phyloP scores from a whole-genome alignment of 2,329 filamentous ascomycete genomes.

The Aspergillus novofumigatus region DNA sequence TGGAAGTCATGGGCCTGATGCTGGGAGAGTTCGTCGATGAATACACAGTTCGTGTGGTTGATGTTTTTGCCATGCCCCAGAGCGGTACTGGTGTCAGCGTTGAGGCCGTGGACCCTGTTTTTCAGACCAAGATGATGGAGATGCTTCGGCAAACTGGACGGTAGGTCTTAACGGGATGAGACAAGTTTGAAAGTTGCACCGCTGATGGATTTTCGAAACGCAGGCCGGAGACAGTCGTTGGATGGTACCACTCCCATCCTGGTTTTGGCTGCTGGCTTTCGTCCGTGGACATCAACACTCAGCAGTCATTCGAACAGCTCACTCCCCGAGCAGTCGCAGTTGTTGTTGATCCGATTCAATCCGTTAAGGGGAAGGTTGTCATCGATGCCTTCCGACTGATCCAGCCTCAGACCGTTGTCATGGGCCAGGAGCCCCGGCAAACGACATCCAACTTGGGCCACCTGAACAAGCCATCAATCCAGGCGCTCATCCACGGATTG shows the following conservation, averaged over 20 bases:
- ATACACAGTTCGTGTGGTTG: constrained; percentile 96
- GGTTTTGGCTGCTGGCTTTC: constrained; percentile 99
- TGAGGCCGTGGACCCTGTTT: constrained; percentile 95
- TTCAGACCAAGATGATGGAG: constrained; percentile 99
- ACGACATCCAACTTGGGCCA: constrained; percentile 97
- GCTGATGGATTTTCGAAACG: constrained; percentile 8
- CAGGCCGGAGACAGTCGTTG: constrained; percentile 93
- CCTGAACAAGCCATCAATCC: constrained; percentile 98
- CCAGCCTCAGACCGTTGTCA: constrained; percentile 95
- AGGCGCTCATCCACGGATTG: constrained; percentile 94
- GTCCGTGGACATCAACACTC: constrained; percentile 98
- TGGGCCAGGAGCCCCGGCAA: constrained; percentile 95
- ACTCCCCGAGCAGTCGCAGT: constrained; percentile 95
- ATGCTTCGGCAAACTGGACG: constrained; percentile 97
- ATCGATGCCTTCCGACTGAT: constrained; percentile 99
- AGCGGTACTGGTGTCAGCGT: constrained; percentile 97
- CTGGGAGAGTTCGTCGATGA: constrained; percentile 97
- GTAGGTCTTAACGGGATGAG: constrained; percentile 43
- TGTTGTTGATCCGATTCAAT: constrained; percentile 97
- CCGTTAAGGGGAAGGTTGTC: constrained; percentile 98
- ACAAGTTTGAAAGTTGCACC: constrained; percentile 21
- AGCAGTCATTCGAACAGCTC: constrained; percentile 99
- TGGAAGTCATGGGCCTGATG: constrained; percentile 99
- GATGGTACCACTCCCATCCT: constrained; percentile 99
- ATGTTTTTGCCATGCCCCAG: constrained; percentile 99